Evolutionary conservation across 176 grass and related monocot genomes (phyloP), one percentile per base, ranked within the genome.

Genomic region (Musa acuminata): DNA sequence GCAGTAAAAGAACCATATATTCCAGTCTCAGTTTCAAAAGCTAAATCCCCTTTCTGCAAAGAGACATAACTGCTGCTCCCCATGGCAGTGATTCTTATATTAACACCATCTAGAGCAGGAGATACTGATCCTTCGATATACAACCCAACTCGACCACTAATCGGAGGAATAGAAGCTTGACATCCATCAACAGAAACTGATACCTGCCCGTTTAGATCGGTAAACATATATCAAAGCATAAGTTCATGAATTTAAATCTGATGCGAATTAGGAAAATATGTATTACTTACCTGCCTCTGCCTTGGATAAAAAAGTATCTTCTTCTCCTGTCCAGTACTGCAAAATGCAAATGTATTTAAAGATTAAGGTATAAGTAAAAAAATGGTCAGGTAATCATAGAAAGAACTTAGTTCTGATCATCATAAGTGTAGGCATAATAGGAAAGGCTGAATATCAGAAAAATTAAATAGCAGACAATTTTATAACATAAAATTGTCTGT

Each of bases 241-340:
- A 35, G 25, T 64, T 16, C 2, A 12, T 52, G 53, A 29, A 74
- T 27, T 25, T 8, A 72, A 55, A 25, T 29, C 16, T 54, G 27
- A 2, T 9, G 24, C 8, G 7, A 72, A 85, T 71, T 66, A 20
- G 60, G 20, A 12, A 35, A 70, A 65, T 65, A 23, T 43, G 35
- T 43, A 16, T 77, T 51, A 48, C 80, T 87, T 80, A 94, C 95
- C 78, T 89, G 82, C 54, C 78, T 86, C 50, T 84, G 83, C 72
- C 86, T 88, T 78, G 95, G 95, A 89, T 99, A 99, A 82, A 99
- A 99, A n/a, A 99, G 88, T 26, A 94, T 84, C 74, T 83, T 83
- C 54, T 89, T 94, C 73, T 84, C 83, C 76, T 69, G 82, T 72
- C 80, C 64, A 80, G 75, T 63, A 77, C 94, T 98, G 90, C 29